These are phyloP conservation scores for Colletotrichum cereale DNA, from an alignment of 2,329 filamentous ascomycete genomes.

Conservation along the genomic window DNA sequence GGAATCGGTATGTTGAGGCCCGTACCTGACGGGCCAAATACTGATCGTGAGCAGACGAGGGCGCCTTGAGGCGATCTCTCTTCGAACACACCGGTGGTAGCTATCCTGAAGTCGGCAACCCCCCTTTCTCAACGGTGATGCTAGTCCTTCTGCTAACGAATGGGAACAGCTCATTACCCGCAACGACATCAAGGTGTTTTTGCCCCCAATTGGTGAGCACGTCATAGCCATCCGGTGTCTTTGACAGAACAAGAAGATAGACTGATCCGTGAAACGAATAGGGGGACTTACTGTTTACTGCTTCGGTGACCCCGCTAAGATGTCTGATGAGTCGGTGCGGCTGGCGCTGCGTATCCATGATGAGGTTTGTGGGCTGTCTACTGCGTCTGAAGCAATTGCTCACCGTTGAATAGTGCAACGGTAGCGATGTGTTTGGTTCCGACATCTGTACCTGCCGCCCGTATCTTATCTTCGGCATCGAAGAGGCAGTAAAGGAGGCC, in stretches of 20 bases:
- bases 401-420: slow-evolving; percentile 75
- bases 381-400: neutral
- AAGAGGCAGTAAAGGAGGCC: slow-evolving; percentile 97
- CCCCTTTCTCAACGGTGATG: neutral
- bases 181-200: slow-evolving; percentile 92
- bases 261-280: slow-evolving; percentile 47
- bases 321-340: slow-evolving; percentile 85
- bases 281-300: slow-evolving; percentile 95
- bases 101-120: slow-evolving; percentile 79
- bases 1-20: slow-evolving; percentile 75
- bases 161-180: slow-evolving; percentile 82
- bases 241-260: neutral
- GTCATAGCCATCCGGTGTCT: neutral
- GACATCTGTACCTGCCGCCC: slow-evolving; percentile 98
- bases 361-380: slow-evolving; percentile 57
- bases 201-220: slow-evolving; percentile 84
- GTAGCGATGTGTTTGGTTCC: slow-evolving; percentile 96
- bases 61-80: slow-evolving; percentile 83
- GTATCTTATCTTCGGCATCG: slow-evolving; percentile 96
- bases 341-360: slow-evolving; percentile 87
- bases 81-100: slow-evolving; percentile 97
- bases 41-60: slow-evolving; percentile 74
- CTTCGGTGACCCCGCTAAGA: slow-evolving; percentile 94
- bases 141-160: slow-evolving; percentile 42
- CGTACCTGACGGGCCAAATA: neutral